Evolutionary conservation across 805 yeast genomes (phyloP), one percentile per base, ranked within the genome.

Genomic region (Saitoella complicata): DNA sequence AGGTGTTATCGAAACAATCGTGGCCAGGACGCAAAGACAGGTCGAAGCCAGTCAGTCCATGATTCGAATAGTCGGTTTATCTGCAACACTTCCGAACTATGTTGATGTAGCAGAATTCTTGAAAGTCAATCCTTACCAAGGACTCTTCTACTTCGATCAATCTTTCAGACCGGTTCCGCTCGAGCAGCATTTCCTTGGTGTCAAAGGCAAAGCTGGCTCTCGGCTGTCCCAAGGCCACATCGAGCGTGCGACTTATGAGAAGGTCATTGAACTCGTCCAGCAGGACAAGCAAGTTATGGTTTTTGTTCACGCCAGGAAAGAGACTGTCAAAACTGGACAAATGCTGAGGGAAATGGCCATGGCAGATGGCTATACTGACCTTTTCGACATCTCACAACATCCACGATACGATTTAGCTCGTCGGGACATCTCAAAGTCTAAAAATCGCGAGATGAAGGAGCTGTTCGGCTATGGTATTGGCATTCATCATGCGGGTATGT

Each of bases 401-500:
- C 58, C 53, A 51, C 34, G 67, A 59, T 7, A 44, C 40, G 41
- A 53, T 32, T 32, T 39, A 29, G 77, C 66, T 52, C 66, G 66
- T 31, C 67, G 79, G 48, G 96, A 88, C 47, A 71, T 85, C 66
- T 63, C 73, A 1, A 68, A 55, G 36, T 80, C 78, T 54, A 73
- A 80, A 53, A 84, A 76, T 56, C 80, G 73, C 51, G 97, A 88
- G 53, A 61, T 86, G 58, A 70, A 77, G 44, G 97, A 91, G 54
- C 65, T 91, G 8, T 84, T 84, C 54, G 75, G 67, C 42, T 64
- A 67, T 45, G 98, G 98, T 0, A 80, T 88, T 61, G 97, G 96
- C 42, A 72, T 82, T 3, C 99, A 91, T 61, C 97, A 91, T 64
- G 99, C 99, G 0, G 99, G 99, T 54, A 79, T 91, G 93, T 65